phyloP scores from a whole-genome alignment of 768 basidiomycete genomes.

The Phanerochaete sordida region DNA sequence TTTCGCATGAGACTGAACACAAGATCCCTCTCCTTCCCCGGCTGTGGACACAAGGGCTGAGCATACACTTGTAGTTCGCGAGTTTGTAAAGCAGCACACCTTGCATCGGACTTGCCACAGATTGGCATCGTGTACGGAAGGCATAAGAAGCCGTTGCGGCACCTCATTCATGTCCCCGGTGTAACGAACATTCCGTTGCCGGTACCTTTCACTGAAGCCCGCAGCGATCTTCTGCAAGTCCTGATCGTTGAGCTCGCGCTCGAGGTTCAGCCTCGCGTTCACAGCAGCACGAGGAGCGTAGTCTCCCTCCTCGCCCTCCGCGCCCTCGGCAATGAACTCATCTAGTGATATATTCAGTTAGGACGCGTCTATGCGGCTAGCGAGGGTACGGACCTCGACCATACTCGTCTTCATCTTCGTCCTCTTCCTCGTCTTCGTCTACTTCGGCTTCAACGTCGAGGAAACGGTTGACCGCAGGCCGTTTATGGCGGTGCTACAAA shows the following conservation, averaged over 20 bases:
- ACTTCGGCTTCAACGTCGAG: conserved; percentile 96
- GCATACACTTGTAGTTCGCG: too few relatives aligned
- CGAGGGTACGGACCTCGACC: conserved; percentile 35
- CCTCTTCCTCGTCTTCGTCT: conserved; percentile 95
- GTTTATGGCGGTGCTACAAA: conserved; percentile 61
- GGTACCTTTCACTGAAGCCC: conserved; percentile 76
- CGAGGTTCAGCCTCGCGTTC: conserved; percentile 69
- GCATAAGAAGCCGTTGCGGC: conserved; percentile 93
- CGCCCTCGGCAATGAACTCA: conserved; percentile 65
- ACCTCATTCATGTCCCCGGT: conserved; percentile 92
- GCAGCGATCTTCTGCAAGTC: conserved; percentile 84
- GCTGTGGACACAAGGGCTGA: conserved; percentile 45
- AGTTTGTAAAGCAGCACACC: conserved; percentile 39
- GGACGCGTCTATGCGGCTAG: not conserved
- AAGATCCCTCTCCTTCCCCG: conserved; percentile 89
- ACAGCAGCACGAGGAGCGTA: conserved; percentile 45
- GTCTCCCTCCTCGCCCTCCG: conserved; percentile 66
- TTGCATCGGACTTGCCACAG: conserved; percentile 95
- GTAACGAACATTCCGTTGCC: conserved; percentile 66
- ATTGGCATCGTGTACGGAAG: conserved; percentile 91
- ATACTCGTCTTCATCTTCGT: conserved; percentile 80
- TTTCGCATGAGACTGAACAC: conserved; percentile 95
- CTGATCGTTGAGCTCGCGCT: conserved; percentile 69
- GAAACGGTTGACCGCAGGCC: conserved; percentile 70
- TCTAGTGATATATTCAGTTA: conserved; percentile 34